Base-by-base conservation (phyloP, 2,329 filamentous ascomycete genomes). In the Penicillium sp. region DNA sequence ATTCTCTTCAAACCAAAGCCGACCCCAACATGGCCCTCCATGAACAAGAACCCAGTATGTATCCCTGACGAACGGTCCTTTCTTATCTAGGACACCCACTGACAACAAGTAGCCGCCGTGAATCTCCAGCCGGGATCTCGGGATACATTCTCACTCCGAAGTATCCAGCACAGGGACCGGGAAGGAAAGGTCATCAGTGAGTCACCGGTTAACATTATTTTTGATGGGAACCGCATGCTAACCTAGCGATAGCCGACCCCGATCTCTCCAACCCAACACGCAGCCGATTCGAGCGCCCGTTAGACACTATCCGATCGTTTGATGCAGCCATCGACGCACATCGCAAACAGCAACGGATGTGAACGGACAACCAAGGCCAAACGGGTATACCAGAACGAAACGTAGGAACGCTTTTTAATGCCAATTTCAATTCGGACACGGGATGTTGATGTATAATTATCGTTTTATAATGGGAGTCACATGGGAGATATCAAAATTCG, bases 251-350 rank as follows among this genome's bases (percentile, higher is more conserved):
- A 95, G 90, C 80, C 61, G 90, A 96, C 48, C 90, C 90, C 19
- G 90, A 96, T 70, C 79, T 82, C 56, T 94, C 88, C 37, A 96
- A 96, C 64, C 90, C 90, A 13, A 95, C 90, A 13, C 81, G 90
- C 58, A 85, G 80, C 62, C 82, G 89, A 63, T 84, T 88, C 79
- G 90, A 96, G 72, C 83, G 90, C 51, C 90, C 90, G 21, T 76
- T 96, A 40, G 90, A 95, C 62, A 96, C 90, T 1, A 95, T 96
- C 61, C 82, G 88, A 62, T 84, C 85, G 47, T 95, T 95, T 56
- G 88, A 96, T 69, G 87, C 84, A 33, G 87, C 88, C 46, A 94
- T 95, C 62, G 87, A 95, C 61, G 81, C 83, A 7, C 57, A 61
- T 35, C 60, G 60, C 17, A 55, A 58, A 35, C 54, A 61, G 85